Conservation (phyloP, 495 filamentous ascomycete genomes). For the Tuber indicum region DNA sequence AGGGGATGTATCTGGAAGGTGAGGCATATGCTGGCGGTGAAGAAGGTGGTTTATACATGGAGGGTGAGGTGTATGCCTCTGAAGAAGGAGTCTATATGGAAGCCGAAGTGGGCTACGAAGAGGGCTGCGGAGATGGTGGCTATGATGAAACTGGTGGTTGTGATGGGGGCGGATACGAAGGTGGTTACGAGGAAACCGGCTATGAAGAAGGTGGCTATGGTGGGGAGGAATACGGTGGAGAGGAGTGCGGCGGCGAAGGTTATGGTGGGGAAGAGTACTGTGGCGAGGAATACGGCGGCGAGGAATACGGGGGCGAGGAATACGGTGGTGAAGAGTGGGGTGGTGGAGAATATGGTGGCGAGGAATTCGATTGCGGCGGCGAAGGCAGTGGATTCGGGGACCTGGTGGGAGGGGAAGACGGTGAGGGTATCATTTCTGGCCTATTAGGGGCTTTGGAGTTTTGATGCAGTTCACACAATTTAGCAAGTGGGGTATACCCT, state of each 20-base stretch:
- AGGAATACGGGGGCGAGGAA: not conserved
- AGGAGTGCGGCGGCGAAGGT: not conserved
- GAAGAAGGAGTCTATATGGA: not conserved
- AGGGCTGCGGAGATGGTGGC: not conserved
- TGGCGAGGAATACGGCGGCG: conserved; percentile 10
- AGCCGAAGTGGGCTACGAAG: not conserved
- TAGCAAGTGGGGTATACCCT: not conserved
- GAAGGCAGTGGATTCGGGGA: conserved; percentile 8
- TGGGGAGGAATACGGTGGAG: conserved; percentile 10
- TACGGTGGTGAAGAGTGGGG: conserved; percentile 12
- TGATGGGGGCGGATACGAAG: conserved; percentile 7
- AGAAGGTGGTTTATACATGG: conserved; percentile 6
- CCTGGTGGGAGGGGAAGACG: not conserved
- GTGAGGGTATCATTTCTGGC: not conserved
- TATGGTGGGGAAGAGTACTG: conserved; percentile 15
- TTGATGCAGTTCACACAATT: not conserved
- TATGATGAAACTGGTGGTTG: not conserved
- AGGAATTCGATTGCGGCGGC: conserved; percentile 11
- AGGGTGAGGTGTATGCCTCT: not conserved
- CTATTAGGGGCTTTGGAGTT: not conserved
- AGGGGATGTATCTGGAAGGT: conserved; percentile 3
- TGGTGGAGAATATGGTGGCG: not conserved
- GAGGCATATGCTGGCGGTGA: not conserved
- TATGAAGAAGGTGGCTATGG: conserved; percentile 15
- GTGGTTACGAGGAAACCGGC: conserved; percentile 11